phyloP scores from a whole-genome alignment of 345 rosid species.

The Arabidopsis suecica region DNA sequence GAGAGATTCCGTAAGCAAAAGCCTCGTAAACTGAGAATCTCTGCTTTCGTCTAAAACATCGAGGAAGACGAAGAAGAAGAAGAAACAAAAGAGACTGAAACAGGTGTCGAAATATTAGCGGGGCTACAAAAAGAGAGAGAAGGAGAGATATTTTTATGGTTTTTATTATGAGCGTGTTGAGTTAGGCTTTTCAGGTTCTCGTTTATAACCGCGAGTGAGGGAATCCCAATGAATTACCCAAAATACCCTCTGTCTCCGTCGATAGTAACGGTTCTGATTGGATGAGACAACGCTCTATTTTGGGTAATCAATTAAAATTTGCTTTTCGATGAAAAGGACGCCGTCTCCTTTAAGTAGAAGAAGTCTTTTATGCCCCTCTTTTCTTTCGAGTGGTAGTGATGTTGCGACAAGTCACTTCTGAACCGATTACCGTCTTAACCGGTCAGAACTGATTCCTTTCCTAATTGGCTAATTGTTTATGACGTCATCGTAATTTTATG shows the following conservation, averaged over 20 bases:
- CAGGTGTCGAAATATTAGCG: slow-evolving; percentile 41
- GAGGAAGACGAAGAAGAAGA: neutral
- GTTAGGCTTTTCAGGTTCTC: slow-evolving; percentile 29
- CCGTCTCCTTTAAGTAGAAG: neutral
- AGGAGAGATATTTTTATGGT: slow-evolving; percentile 8
- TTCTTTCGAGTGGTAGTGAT: slow-evolving; percentile 39
- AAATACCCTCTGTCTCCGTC: slow-evolving; percentile 36
- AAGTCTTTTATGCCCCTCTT: slow-evolving; percentile 29
- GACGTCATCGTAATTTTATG: slow-evolving; percentile 15
- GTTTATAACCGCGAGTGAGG: slow-evolving; percentile 40
- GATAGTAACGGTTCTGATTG: slow-evolving; percentile 41
- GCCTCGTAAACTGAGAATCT: slow-evolving; percentile 36
- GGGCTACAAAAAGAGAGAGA: slow-evolving; percentile 8
- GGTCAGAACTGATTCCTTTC: slow-evolving; percentile 35
- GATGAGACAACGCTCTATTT: slow-evolving; percentile 44
- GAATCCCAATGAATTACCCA: neutral
- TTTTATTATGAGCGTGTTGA: slow-evolving; percentile 16
- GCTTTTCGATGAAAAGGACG: slow-evolving; percentile 47
- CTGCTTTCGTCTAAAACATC: slow-evolving; percentile 30
- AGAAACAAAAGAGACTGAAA: slow-evolving; percentile 14
- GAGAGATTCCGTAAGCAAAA: slow-evolving; percentile 34
- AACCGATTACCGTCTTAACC: slow-evolving; percentile 40
- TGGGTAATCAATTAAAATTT: slow-evolving; percentile 30
- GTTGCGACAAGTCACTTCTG: slow-evolving; percentile 42
- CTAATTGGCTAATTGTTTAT: neutral